Evolutionary conservation across 345 rosid species (phyloP), one percentile per base, ranked within the genome.

Genomic region (Syzygium aromaticum): DNA sequence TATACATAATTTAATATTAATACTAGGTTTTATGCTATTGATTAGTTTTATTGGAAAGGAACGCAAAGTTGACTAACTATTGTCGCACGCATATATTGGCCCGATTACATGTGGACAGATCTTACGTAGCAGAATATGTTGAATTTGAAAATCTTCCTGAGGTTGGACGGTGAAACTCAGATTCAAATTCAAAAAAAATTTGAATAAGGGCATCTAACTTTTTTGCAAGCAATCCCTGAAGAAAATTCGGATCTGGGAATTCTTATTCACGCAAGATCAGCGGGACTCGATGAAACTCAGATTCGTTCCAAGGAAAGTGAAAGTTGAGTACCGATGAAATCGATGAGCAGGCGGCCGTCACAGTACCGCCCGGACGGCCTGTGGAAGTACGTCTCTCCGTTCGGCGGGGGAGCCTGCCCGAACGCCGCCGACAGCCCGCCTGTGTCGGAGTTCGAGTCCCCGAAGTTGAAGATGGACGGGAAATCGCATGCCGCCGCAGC

Each of bases 291-390:
- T 17, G 78, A 67, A 67, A 67, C 78, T 30, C 46, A 67, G 80
- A 73, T 67, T 38, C 78, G 33, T 73, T 8, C 80, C 15, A 13
- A 23, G 51, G 52, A n/a, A 40, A 14, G 51, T 27, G 16, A 11
- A 9, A 3, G 23, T 11, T 4, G 11, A 52, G 46, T 89, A 94
- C 98, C 94, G 64, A 95, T 94, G 89, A 95, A 93, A 87, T 94
- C 98, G n/a, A 94, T 43, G 84, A 93, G 57, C 51, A 95, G 91
- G 28, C 97, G 93, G 87, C 97, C 98, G 51, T 95, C 96, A 33
- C 91, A 92, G 88, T 85, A 94, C 2, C 95, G 94, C n/a, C 98
- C 97, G 3, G 94, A 92, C 1, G 96, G 96, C 17, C 86, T 38
- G 78, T 89, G 93, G 89, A 95, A 95, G 89, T 83, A 93, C 1